A percentile compares a stretch with the other conserved stretches of the same genome.
Evolutionary conservation across 164 flowering plant species (phyloP).

Genomic region (Nymphaea thermarum): DNA sequence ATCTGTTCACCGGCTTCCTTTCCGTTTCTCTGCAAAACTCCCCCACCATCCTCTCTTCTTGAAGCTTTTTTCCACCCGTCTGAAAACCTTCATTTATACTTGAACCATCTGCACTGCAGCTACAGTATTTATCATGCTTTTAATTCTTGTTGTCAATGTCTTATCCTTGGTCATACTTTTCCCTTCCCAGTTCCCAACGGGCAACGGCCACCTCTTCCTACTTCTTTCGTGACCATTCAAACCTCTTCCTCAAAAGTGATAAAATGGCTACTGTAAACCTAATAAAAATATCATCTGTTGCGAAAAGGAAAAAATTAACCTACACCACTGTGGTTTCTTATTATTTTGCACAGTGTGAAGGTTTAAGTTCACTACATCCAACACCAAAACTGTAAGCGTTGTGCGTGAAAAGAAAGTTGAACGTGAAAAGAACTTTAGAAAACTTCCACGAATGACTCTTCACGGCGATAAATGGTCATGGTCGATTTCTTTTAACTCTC

Average conservation of each 20-base stretch:
- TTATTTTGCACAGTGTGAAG: neutral
- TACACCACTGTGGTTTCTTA: neutral
- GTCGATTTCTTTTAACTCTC: neutral
- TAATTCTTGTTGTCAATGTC: neutral
- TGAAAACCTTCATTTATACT: neutral
- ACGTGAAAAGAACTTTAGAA: too few species aligned
- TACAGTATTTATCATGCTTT: conserved; percentile 1
- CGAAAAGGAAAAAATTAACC: neutral
- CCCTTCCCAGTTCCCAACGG: neutral
- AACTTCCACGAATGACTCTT: neutral
- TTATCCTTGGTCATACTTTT: neutral
- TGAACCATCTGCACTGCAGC: neutral
- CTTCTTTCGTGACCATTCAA: conserved; percentile 1
- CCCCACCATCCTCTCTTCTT: neutral
- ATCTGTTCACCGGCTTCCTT: conserved; percentile 10
- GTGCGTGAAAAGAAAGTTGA: neutral
- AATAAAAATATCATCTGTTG: too few species aligned
- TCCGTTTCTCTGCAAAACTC: neutral
- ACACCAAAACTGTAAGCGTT: neutral
- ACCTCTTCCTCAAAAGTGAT: neutral
- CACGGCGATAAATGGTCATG: neutral
- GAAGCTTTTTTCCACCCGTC: neutral
- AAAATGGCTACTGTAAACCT: neutral
- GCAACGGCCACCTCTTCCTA: neutral
- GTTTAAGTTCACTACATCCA: neutral